Evolutionary conservation across 2,329 filamentous ascomycete species (phyloP), one percentile per base, ranked within the genome.

Genomic region (Monosporascus sp.): DNA sequence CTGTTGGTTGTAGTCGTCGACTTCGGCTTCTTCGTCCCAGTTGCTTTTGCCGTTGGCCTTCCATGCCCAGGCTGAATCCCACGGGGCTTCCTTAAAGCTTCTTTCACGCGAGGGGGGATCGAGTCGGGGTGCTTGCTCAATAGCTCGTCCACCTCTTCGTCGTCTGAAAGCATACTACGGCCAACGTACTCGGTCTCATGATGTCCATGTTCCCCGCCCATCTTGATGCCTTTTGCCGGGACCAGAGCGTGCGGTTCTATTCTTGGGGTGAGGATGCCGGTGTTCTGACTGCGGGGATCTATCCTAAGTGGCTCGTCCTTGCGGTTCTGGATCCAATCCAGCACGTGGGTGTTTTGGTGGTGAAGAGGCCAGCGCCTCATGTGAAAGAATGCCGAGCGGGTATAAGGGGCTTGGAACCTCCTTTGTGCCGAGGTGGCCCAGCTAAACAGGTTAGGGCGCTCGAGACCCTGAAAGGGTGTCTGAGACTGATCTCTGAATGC

Each of bases 321-420:
- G n/a, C 70, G 67, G 4, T 46, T 48, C 2, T 20, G 47, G 51
- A 76, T 70, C 18, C 57, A 49, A 14, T 61, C 53, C 49, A 67
- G 66, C n/a, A 57, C 63, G 22, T 62, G 58, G 24, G 62, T 49
- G 7, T 55, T 64, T 57, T 78, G 74, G 50, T 74, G 61, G 25
- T 72, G 60, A 20, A 74, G 44, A 37, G 77, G 77, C 78, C 78
- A 82, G 39, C 76, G 71, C 60, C 74, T 68, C 45, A 81, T 63
- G 56, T 67, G 63, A 65, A 77, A 81, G 61, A 71, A 80, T 6
- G 61, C 57, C 46, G 58, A 62, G 50, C 67, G 62, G 17, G 60
- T 64, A 50, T 63, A 65, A 22, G 57, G 60, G 7, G 66, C 64
- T 49, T 68, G 65, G 52, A 58, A 65, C 48, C 59, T 57, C 51